Base-by-base conservation (phyloP, 2,329 filamentous ascomycete species). In the Ophiocordyceps sinensis region DNA sequence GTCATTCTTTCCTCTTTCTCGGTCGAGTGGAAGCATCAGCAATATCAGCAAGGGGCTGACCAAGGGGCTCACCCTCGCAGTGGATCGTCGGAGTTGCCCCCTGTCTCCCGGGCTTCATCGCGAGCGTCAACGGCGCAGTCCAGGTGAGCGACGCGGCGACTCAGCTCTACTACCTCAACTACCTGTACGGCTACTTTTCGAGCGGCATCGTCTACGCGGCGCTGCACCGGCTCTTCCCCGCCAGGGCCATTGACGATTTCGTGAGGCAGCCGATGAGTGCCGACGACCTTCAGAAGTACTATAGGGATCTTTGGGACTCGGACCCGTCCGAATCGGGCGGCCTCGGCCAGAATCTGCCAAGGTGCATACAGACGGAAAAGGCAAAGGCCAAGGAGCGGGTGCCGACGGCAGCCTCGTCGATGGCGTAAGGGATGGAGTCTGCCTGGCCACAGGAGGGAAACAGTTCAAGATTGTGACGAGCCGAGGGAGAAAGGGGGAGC, bases 71-170 rank as follows among this genome's bases (percentile, higher is more conserved):
- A 5, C 3, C 3, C 23, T 26, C 23, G 23, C 28, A 66, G 59
- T 67, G 65, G 61, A 43, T 59, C 17, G 48, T 58, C 17, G 63
- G 63, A 5, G 58, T 63, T 4, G 54, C 51, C 0, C 65, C 65
- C 1, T 57, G 55, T 4, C 45, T 68, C 38, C 65, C 66, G 0
- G 65, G 65, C 12, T 66, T 68, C 43, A 51, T 67, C 7, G 57
- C 59, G 2, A 57, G 62, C 4, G 57, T 67, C 11, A 58, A 63
- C 38, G n/a, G 17, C 0, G 52, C 51, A 3, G 51, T 63, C 6
- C 47, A 35, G 1, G 54, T 68, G 0, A 49, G 58, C 0, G 52
- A 55, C 6, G 61, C 58, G 4, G 63, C 57, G 38, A 64, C 45
- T 0, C 57, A 65, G 43, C 48, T 65, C 1, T 65, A 63, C 44